Evolutionary conservation across 176 grass and related monocot genomes (phyloP), one percentile per base, ranked within the genome.

Genomic region (Dactylis glomerata): DNA sequence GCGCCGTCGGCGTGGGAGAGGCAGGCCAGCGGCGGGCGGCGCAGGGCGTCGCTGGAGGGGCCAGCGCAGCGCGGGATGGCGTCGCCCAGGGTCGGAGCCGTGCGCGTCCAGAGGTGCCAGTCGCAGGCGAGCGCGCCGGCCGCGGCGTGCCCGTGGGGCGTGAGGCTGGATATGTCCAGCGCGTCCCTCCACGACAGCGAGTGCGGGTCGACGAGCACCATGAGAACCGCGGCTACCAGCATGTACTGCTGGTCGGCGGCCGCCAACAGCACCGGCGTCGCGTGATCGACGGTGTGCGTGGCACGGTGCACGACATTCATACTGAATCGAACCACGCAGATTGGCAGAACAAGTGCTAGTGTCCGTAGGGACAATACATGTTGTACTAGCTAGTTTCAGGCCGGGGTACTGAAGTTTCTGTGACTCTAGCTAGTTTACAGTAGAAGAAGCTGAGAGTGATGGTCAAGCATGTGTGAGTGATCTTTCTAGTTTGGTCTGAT

Each of bases 121-220:
- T 87, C 81, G 49, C 89, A 91, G 89, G 76, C 80, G 17, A 79
- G 84, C 80, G 66, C 84, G 40, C 78, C 61, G 32, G 37, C 52
- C 54, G 56, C 56, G 78, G 52, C 93, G 23, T 89, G 79, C 83
- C 91, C 91, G 46, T 93, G 91, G 92, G 85, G 91, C 45, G 62
- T 89, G 24, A 87, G 90, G 77, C 86, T 93, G 28, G 96, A 92
- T 63, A 79, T 77, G 79, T 97, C 92, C 11, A 88, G 55, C 79
- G 58, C 84, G 30, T 89, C 95, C 1, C 82, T 91, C 26, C 90
- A 93, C 51, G 93, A 98, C 51, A 93, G 93, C 38, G 91, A 95
- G 69, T 93, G 93, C 62, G 93, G 96, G 24, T 95, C 93, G 0
- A 95, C 96, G 2, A 98, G 96, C 88, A 95, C 93, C 16, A 83